Conservation (phyloP, 371 early-diverging fungal species). For the Zancudomyces culisetae region DNA sequence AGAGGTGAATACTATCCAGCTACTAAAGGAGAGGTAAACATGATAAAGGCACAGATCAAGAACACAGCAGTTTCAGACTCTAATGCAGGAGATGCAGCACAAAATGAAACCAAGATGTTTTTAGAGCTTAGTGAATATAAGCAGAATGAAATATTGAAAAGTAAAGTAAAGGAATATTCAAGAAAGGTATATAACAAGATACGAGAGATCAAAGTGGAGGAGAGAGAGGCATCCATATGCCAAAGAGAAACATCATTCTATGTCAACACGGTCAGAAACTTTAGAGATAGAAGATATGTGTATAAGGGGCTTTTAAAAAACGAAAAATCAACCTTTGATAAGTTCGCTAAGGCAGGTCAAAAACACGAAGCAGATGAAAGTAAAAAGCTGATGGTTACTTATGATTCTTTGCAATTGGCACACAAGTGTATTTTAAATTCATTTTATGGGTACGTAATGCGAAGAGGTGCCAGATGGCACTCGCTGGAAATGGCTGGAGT, state of each 20-base stretch:
- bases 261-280: conserved; percentile 91
- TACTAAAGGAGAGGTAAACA: conserved; percentile 72
- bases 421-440: conserved; percentile 99
- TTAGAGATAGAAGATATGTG: conserved; percentile 97
- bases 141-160: conserved; percentile 50
- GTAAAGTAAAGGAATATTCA: conserved; percentile 74
- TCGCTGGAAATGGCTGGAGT: conserved; percentile 99
- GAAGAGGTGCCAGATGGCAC: conserved; percentile 98
- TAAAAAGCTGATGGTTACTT: conserved; percentile 84
- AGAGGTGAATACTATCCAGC: conserved; percentile 94
- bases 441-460: conserved; percentile 99
- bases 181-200: conserved; percentile 77
- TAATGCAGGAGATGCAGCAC: conserved; percentile 33
- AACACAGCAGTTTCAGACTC: conserved; percentile 37
- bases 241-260: conserved; percentile 99
- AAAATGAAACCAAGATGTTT: background rate
- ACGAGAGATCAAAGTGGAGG: conserved; percentile 56
- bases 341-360: conserved; percentile 40
- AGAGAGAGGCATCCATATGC: conserved; percentile 81
- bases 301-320: conserved; percentile 89
- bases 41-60: conserved; percentile 73
- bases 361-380: conserved; percentile 51
- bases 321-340: conserved; percentile 71
- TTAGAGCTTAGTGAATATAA: conserved; percentile 36
- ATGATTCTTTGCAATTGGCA: conserved; percentile 95